Conservation (phyloP, 2,329 filamentous ascomycete species). For the Calonectria hongkongensis region DNA sequence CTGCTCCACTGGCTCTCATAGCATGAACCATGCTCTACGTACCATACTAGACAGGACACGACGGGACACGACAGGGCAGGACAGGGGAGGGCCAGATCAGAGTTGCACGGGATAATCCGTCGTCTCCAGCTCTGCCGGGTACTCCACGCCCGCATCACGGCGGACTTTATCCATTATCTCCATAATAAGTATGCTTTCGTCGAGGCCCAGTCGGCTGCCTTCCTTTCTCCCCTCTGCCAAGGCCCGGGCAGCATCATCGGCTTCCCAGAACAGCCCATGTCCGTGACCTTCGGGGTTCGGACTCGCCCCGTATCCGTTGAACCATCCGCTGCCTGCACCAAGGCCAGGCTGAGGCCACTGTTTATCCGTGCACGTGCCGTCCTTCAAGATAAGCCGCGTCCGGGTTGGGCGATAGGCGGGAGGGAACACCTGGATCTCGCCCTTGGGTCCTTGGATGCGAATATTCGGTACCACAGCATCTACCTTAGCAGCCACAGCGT, state of each 20-base stretch:
- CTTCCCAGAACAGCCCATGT: background rate
- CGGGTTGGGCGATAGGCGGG: background rate
- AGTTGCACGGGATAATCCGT: background rate
- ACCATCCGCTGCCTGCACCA: background rate
- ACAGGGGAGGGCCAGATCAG: background rate
- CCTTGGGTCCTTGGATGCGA: background rate
- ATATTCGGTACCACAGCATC: background rate
- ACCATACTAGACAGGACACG: too few species aligned
- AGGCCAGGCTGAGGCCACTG: background rate
- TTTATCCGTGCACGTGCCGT: background rate
- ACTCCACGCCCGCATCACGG: conserved; percentile 69
- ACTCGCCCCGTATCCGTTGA: background rate
- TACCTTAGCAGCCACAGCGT: background rate
- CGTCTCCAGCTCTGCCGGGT: conserved; percentile 62
- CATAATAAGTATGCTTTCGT: conserved; percentile 79
- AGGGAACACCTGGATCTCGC: background rate
- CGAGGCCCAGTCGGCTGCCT: background rate
- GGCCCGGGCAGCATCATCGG: background rate
- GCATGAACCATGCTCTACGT: background rate
- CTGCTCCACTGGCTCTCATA: background rate
- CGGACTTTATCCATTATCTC: conserved; percentile 76
- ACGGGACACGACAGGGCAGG: too few species aligned
- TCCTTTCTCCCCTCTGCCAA: background rate
- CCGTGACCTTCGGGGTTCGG: background rate
- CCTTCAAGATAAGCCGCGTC: background rate